Conservation (phyloP, 1,139 yeast genomes). For the Yamadazyma diospyri region DNA sequence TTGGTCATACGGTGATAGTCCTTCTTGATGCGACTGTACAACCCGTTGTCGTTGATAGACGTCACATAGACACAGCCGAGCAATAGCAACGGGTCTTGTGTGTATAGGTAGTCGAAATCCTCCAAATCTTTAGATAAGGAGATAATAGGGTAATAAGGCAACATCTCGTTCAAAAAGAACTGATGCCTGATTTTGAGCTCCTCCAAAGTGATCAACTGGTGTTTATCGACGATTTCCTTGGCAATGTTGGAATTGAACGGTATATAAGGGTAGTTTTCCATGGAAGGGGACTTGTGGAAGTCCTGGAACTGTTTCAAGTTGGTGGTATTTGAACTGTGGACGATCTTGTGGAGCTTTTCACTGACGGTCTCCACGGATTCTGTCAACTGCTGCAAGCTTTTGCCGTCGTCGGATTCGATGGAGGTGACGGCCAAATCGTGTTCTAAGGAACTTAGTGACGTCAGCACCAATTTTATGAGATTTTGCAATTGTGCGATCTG, state of each 20-base stretch:
- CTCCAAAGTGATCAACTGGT: constrained; percentile 17
- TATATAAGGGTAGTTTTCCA: constrained; percentile 30
- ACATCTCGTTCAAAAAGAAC: constrained; percentile 34
- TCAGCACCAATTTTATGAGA: constrained; percentile 12
- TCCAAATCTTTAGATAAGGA: constrained; percentile 33
- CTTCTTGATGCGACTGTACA: constrained; percentile 13
- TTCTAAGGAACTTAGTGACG: constrained; percentile 15
- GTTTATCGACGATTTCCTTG: constrained; percentile 32
- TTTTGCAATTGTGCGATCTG: constrained; percentile 16
- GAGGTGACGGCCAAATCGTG: constrained; percentile 15
- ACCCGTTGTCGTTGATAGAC: constrained; percentile 40
- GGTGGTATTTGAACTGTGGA: constrained; percentile 9
- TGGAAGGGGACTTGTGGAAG: constrained; percentile 14
- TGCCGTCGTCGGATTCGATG: constrained; percentile 9
- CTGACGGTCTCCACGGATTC: constrained; percentile 5
- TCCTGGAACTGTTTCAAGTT: constrained; percentile 16
- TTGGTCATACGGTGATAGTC: constrained; percentile 13
- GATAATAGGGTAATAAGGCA: constrained; percentile 47
- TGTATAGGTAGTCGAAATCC: constrained; percentile 36
- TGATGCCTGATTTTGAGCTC: constrained; percentile 33
- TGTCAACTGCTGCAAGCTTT: constrained; percentile 9
- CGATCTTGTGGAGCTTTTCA: constrained; percentile 10
- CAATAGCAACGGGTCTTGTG: constrained; percentile 42
- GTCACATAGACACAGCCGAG: constrained; percentile 49
- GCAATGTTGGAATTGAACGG: constrained; percentile 39